A percentile compares a stretch with the other conserved stretches of the same genome.
phyloP scores from a whole-genome alignment of 139 green algal genomes.

The Picochlorum sp. region DNA sequence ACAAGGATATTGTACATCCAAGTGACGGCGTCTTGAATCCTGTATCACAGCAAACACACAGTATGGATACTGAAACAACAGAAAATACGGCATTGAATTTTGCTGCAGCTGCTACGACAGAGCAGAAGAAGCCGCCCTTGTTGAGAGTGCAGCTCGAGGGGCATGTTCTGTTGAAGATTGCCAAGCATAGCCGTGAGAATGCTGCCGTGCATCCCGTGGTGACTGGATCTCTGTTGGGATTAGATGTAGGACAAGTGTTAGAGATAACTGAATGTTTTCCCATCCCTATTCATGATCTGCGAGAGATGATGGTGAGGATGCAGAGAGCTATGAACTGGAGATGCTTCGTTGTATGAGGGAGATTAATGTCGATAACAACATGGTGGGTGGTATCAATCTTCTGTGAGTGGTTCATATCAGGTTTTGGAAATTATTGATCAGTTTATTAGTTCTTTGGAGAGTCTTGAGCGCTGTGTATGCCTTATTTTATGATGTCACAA shows the following conservation, averaged over 20 bases:
- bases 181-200: conserved; percentile 85
- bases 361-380: conserved; percentile 99
- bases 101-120: conserved; percentile 20
- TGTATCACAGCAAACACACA: not conserved
- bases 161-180: conserved; percentile 84
- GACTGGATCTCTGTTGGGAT: conserved; percentile 91
- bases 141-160: conserved; percentile 68
- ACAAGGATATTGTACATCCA: not conserved
- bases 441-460: conserved; percentile 96
- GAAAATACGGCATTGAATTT: conserved; percentile 23
- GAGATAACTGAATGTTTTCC: conserved; percentile 98
- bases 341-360: conserved; percentile 98
- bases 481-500: conserved; percentile 86
- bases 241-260: conserved; percentile 90
- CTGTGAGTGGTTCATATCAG: conserved; percentile 67
- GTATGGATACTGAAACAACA: conserved; percentile 12
- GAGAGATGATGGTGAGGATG: conserved; percentile 61
- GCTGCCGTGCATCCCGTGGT: conserved; percentile 58
- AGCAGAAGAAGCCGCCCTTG: conserved; percentile 41
- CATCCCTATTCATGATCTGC: conserved; percentile 76
- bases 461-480: conserved; percentile 91
- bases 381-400: conserved; percentile 80
- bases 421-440: conserved; percentile 96
- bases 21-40: not conserved
- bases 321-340: conserved; percentile 91